phyloP scores from a whole-genome alignment of 768 basidiomycete genomes.

The Kwoniella bestiolae region DNA sequence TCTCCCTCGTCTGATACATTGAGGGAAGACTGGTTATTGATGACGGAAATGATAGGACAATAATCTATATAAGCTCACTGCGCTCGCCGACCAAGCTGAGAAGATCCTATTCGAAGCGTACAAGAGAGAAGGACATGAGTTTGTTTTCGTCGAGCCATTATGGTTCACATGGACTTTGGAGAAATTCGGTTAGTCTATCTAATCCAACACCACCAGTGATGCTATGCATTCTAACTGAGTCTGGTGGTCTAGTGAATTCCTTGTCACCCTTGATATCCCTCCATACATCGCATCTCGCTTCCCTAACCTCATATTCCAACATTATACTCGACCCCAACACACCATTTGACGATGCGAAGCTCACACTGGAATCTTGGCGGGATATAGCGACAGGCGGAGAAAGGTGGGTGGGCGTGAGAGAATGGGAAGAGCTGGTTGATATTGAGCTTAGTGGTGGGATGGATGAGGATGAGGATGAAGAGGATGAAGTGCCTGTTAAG shows the following conservation, averaged over 20 bases:
- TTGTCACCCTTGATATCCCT: constrained; percentile 31
- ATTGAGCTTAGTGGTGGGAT: constrained; percentile 30
- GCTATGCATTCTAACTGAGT: neutral
- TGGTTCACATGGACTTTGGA: constrained; percentile 52
- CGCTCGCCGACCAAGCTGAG: constrained; percentile 45
- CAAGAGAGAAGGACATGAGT: constrained; percentile 21
- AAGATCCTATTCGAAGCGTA: constrained; percentile 45
- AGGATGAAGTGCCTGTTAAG: constrained; percentile 19
- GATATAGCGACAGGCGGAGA: constrained; percentile 38
- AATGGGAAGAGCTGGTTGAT: constrained; percentile 50
- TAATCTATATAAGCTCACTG: constrained; percentile 33
- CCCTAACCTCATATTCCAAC: constrained; percentile 23
- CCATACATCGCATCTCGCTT: constrained; percentile 34
- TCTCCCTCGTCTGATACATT: neutral
- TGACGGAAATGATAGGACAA: too few relatives aligned
- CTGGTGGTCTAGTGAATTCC: constrained; percentile 34
- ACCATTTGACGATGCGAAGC: constrained; percentile 43
- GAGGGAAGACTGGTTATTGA: too few relatives aligned
- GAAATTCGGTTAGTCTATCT: constrained; percentile 36
- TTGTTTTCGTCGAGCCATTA: constrained; percentile 36
- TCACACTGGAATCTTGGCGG: constrained; percentile 42
- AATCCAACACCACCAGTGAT: too few relatives aligned
- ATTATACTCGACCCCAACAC: constrained; percentile 31
- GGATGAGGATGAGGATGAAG: constrained; percentile 32
- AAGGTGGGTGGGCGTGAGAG: constrained; percentile 31